Evolutionary conservation across 768 basidiomycete genomes (phyloP).

Genomic region (Suillus alpinus): DNA sequence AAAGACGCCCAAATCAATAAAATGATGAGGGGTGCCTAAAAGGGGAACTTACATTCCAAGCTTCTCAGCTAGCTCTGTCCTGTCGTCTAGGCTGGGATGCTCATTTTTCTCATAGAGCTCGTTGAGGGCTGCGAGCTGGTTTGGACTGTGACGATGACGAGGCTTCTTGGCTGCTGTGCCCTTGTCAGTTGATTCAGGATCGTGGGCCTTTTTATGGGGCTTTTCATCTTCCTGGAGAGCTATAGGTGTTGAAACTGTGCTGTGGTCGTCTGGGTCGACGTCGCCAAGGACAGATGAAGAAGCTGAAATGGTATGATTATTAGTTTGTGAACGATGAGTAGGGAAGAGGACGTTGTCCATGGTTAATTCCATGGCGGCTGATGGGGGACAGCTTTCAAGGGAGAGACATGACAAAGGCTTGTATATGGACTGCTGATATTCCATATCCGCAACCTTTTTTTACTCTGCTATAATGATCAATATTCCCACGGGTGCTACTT

Average conservation of each 20-base stretch:
- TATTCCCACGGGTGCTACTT: constrained; percentile 27
- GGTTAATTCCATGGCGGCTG: constrained; percentile 24
- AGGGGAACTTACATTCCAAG: constrained; percentile 66
- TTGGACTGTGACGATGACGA: constrained; percentile 70
- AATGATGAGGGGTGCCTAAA: constrained; percentile 21
- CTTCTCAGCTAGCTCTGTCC: constrained; percentile 64
- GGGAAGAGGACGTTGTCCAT: constrained; percentile 25
- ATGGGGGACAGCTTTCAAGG: constrained; percentile 27
- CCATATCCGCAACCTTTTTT: constrained; percentile 37
- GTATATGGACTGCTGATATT: constrained; percentile 39
- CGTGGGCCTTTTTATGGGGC: constrained; percentile 21
- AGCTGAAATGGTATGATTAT: constrained; percentile 9
- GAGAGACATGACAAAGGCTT: constrained; percentile 38
- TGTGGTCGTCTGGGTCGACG: background rate
- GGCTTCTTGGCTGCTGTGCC: constrained; percentile 55
- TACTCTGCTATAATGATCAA: constrained; percentile 27
- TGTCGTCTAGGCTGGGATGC: constrained; percentile 68
- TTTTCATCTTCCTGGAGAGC: constrained; percentile 23
- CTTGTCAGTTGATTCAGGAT: constrained; percentile 24
- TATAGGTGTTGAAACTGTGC: background rate
- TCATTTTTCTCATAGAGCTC: constrained; percentile 75
- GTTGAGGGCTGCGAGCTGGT: constrained; percentile 74
- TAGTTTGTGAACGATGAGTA: constrained; percentile 11
- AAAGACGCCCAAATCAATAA: constrained; percentile 17
- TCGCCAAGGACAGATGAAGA: constrained; percentile 9